A percentile compares a stretch with the other conserved stretches of the same genome.
phyloP scores from a whole-genome alignment of 2,329 filamentous ascomycete species.

The Dactylella cylindrospora region DNA sequence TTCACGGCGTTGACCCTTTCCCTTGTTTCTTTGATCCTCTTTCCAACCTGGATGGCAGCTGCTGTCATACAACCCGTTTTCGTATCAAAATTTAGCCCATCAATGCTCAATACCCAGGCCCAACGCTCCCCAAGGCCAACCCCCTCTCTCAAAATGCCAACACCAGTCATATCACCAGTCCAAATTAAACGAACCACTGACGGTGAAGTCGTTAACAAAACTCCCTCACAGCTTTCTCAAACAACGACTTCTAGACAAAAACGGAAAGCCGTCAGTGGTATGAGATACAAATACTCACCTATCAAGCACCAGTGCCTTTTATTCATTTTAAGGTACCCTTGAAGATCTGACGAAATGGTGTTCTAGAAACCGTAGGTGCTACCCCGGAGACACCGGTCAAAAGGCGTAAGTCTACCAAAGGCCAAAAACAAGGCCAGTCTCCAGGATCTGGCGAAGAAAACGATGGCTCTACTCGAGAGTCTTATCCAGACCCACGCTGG shows the following conservation, averaged over 20 bases:
- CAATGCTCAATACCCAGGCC: no score
- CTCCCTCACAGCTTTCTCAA: constrained; percentile 4
- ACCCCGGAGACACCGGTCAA: constrained; percentile 24
- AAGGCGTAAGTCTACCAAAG: constrained; percentile 19
- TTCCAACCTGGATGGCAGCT: no score
- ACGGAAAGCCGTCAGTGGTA: constrained; percentile 36
- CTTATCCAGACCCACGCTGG: constrained; percentile 41
- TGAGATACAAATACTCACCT: constrained; percentile 2
- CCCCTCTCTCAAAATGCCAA: no score
- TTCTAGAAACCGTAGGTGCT: constrained; percentile 24
- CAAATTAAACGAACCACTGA: no score
- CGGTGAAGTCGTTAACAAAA: constrained; percentile 25
- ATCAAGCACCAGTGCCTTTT: not conserved
- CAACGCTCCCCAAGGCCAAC: no score
- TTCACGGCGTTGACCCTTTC: no score
- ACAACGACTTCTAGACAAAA: constrained; percentile 19
- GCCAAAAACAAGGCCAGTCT: constrained; percentile 29
- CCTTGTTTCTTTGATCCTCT: no score
- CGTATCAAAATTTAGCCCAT: no score
- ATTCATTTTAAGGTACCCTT: not conserved
- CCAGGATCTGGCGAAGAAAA: constrained; percentile 37
- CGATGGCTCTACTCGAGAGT: constrained; percentile 28
- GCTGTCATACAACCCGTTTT: no score
- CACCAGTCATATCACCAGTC: no score
- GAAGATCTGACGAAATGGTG: constrained; percentile 16